phyloP scores from a whole-genome alignment of 495 filamentous ascomycete species.

The Aspergillus panamensis region DNA sequence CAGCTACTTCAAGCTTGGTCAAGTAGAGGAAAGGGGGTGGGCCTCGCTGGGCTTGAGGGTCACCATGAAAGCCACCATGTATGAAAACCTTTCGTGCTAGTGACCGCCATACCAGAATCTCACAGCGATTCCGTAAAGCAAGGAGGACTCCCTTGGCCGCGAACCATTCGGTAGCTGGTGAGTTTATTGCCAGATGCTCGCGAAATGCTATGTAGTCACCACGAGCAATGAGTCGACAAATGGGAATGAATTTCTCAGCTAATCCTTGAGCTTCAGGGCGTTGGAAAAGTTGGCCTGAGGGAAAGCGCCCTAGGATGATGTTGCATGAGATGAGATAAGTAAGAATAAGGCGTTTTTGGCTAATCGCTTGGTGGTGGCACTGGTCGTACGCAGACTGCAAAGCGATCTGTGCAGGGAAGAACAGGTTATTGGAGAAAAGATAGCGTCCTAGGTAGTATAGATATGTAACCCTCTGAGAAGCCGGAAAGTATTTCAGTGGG shows the following conservation, averaged over 20 bases:
- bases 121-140: conserved; percentile 66
- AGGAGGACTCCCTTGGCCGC: conserved; percentile 70
- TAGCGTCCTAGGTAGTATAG: conserved; percentile 94
- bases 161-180: conserved; percentile 61
- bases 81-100: conserved; percentile 75
- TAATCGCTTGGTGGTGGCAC: conserved; percentile 61
- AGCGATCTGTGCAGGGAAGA: conserved; percentile 66
- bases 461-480: conserved; percentile 85
- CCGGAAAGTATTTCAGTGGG: conserved; percentile 72
- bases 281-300: conserved; percentile 58
- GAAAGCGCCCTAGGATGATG: conserved; percentile 82
- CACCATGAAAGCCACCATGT: conserved; percentile 52
- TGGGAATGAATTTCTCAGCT: conserved; percentile 66
- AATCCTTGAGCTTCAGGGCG: conserved; percentile 70
- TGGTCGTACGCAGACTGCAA: conserved; percentile 78
- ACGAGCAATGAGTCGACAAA: conserved; percentile 67
- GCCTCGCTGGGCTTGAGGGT: conserved; percentile 38
- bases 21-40: conserved; percentile 46
- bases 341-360: conserved; percentile 75
- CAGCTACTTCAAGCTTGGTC: conserved; percentile 38
- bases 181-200: conserved; percentile 54
- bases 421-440: conserved; percentile 76
- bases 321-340: conserved; percentile 81
- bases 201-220: conserved; percentile 80
- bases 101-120: conserved; percentile 80